Evolutionary conservation across 1,284 basidiomycete species (phyloP).

Genomic region (Phellopilus nigrolimitatus): DNA sequence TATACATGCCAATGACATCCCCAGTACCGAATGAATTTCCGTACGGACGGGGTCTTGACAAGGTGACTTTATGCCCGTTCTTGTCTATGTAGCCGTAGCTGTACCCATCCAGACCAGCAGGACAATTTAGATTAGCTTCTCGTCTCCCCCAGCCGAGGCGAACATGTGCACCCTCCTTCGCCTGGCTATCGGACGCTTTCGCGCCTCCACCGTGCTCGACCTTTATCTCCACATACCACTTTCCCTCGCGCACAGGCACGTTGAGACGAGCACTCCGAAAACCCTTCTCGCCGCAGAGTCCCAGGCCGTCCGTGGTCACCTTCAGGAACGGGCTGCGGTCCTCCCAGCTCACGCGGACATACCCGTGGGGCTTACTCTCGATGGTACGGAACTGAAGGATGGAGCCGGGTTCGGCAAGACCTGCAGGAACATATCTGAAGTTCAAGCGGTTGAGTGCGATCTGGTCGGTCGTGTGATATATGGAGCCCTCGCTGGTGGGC

Average conservation of each 20-base stretch:
- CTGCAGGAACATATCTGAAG: slow-evolving; percentile 79
- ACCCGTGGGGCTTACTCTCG: slow-evolving; percentile 63
- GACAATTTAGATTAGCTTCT: slow-evolving; percentile 89
- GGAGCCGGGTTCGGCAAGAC: slow-evolving; percentile 59
- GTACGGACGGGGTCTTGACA: slow-evolving; percentile 79
- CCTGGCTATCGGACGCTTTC: slow-evolving; percentile 38
- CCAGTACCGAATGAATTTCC: slow-evolving; percentile 73
- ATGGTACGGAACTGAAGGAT: slow-evolving; percentile 69
- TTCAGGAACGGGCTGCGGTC: slow-evolving; percentile 79
- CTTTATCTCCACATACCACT: slow-evolving; percentile 92
- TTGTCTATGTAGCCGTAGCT: slow-evolving; percentile 91
- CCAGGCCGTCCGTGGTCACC: slow-evolving; percentile 77
- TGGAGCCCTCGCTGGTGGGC: slow-evolving; percentile 48
- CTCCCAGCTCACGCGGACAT: slow-evolving; percentile 75
- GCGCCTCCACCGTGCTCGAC: slow-evolving; percentile 77
- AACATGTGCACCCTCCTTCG: slow-evolving; percentile 74
- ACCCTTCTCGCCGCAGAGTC: slow-evolving; percentile 80
- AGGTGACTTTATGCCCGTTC: slow-evolving; percentile 84
- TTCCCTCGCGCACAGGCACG: slow-evolving; percentile 83
- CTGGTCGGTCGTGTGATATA: slow-evolving; percentile 61
- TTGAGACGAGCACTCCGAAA: slow-evolving; percentile 90
- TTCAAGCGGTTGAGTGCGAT: slow-evolving; percentile 70
- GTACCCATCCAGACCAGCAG: slow-evolving; percentile 92
- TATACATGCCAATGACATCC: slow-evolving; percentile 92
- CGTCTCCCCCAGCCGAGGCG: slow-evolving; percentile 89